Base-by-base conservation (phyloP, 2,329 filamentous ascomycete species). In the Trichophyton simii region DNA sequence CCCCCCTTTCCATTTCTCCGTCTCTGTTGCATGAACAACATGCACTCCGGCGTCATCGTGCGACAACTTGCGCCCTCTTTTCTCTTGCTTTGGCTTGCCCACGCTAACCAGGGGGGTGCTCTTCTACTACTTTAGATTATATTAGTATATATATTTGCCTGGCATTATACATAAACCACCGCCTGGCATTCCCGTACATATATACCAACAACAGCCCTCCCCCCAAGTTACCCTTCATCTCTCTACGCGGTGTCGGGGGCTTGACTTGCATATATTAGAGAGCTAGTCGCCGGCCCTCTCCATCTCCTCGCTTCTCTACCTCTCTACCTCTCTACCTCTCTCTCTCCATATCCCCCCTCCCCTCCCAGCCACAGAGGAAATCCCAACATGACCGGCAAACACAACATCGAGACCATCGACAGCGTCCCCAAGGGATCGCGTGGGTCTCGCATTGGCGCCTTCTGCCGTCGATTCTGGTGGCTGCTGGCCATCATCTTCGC, bases 381-480 rank as follows among this genome's bases (percentile, higher is more conserved):
- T n/a, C 13, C 54, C 28, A 61, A n/a, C 38, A 61, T 63, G 62
- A 61, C 62, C 18, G 62, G 62, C 60, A 63, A 63, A 41, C 31
- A 55, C n/a, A 44, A 60, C 28, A 25, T 44, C 50, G 58, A 60
- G 42, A 34, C 50, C 20, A 42, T 62, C 6, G 60, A 63, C n/a
- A 60, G 7, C 58, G 44, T 38, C 8, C 18, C 65, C 3, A 72
- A 68, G 59, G 68, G 60, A 28, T 66, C 67, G 42, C 71, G 70
- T 52, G 65, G 68, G 4, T 31, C 68, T 13, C 67, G 70, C 7
- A 46, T 72, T 4, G 66, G 61, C 5, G 67, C 70, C 7, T 71
- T 76, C 61, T 74, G 67, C 60, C 75, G 72, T 69, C 73, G 73
- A 61, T 82, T 75, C 66, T 83, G 81, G 81, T 83, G 81, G 81